Evolutionary conservation across 495 filamentous ascomycete genomes (phyloP).

Genomic region (Neurospora sublineolata): DNA sequence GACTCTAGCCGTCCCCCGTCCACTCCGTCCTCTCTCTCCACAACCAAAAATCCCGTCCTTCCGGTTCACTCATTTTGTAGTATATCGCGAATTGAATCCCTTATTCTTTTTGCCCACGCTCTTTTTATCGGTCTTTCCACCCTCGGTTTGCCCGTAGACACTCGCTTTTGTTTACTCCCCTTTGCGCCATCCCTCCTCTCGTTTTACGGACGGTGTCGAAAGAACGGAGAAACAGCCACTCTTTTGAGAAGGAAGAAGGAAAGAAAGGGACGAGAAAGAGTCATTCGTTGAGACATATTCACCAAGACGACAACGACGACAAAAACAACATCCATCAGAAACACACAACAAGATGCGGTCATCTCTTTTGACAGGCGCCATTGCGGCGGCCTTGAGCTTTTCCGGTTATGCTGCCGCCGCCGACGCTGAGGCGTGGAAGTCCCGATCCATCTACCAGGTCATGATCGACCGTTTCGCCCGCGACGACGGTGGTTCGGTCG

Average conservation of each 20-base stretch:
- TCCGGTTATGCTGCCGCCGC: slow-evolving; percentile 16
- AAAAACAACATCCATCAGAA: neutral
- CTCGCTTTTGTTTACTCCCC: neutral
- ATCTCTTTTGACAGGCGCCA: slow-evolving; percentile 12
- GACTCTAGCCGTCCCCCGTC: neutral
- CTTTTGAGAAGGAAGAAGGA: slow-evolving; percentile 7
- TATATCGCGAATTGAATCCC: neutral
- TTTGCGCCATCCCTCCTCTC: neutral
- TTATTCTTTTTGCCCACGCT: neutral
- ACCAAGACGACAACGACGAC: neutral
- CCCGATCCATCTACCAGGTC: slow-evolving; percentile 60
- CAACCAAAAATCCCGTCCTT: neutral
- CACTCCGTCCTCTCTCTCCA: neutral
- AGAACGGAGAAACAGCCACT: slow-evolving; percentile 4
- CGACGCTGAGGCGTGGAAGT: slow-evolving; percentile 41
- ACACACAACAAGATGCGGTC: slow-evolving; percentile 10
- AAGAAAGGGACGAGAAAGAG: neutral
- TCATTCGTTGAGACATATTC: neutral
- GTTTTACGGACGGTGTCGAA: neutral
- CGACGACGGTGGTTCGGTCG: slow-evolving; percentile 43
- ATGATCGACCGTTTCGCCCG: slow-evolving; percentile 66
- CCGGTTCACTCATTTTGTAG: neutral
- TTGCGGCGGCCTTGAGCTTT: slow-evolving; percentile 14
- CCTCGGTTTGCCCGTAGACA: neutral
- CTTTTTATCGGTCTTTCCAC: neutral